Evolutionary conservation across 1,284 basidiomycete genomes (phyloP), one percentile per base, ranked within the genome.

Genomic region (Phlebopus sp.): DNA sequence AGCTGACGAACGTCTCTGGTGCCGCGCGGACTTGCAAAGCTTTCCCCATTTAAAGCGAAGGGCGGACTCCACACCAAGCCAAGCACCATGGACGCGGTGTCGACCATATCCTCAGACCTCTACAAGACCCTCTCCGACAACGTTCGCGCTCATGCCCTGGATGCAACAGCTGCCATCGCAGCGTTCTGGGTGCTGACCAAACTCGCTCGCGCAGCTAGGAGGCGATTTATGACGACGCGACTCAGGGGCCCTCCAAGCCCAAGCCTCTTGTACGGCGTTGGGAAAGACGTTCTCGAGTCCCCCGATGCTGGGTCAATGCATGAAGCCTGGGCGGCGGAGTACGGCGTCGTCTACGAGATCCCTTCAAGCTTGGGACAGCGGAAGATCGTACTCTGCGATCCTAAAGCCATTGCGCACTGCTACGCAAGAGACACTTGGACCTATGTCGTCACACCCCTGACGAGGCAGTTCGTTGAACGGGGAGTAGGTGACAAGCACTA

Each of bases 371-470:
- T 83, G 15, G 78, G 78, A 0, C 54, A 60, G 0, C 67, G 53
- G 6, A 61, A 59, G 17, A 62, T 82, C 17, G 58, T 79, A 3
- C 62, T 84, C 9, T 70, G 69, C 35, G 82, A 84, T 53, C 75
- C 79, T 0, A 79, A 75, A 54, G 81, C 81, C 0, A 64, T 77
- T 29, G 64, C 72, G 0, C 77, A 82, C 51, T 73, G 80, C 46
- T 78, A 75, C 51, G 66, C 69, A 0, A 69, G 66, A 46, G 79
- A 81, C 43, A 74, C 78, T 0, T 73, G 69, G 53, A 53, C 52
- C 11, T 63, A 60, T 17, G 13, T 47, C 11, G 10, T 32, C 11
- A 41, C 54, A 0, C 52, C 52, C 4, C 29, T 37, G 4, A 19
- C 5, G 13, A 27, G 46, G 37, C 17, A 46, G 4, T 44, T 19